Evolutionary conservation across 208 protist genomes (phyloP).

Genomic region (Wallacemonas rigidus): DNA sequence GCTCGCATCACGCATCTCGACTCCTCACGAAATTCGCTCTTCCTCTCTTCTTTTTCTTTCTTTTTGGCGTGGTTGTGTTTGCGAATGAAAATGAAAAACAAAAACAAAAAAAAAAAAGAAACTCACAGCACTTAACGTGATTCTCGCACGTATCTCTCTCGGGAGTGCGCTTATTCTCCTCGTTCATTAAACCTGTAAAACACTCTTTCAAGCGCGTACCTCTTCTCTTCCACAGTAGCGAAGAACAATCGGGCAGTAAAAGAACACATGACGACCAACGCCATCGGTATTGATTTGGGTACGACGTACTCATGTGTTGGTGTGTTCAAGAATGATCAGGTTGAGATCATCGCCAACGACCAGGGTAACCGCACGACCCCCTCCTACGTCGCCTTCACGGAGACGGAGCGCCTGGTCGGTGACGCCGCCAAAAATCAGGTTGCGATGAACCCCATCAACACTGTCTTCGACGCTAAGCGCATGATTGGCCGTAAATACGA

Average conservation of each 20-base stretch:
- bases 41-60: slow-evolving; percentile 25
- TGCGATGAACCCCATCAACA: slow-evolving; percentile 92
- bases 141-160: too few relatives aligned
- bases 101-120: slow-evolving; percentile 20
- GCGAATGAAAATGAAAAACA: not conserved
- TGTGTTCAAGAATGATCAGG: slow-evolving; percentile 95
- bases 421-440: slow-evolving; percentile 92
- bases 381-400: slow-evolving; percentile 97
- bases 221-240: not conserved
- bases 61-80: not conserved
- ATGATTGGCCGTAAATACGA: slow-evolving; percentile 93
- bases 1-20: too few relatives aligned
- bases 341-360: slow-evolving; percentile 92
- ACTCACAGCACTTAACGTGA: too few relatives aligned
- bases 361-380: slow-evolving; percentile 95
- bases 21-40: not conserved
- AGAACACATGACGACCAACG: slow-evolving; percentile 28
- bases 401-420: slow-evolving; percentile 90
- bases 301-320: slow-evolving; percentile 98
- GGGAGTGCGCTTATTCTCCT: too few relatives aligned
- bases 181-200: too few relatives aligned
- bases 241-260: not conserved
- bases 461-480: slow-evolving; percentile 91
- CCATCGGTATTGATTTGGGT: slow-evolving; percentile 95
- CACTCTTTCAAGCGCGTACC: too few relatives aligned